These are phyloP conservation scores for Chlorociboria aeruginascens DNA, from an alignment of 495 filamentous ascomycete genomes.

Conservation along the genomic window DNA sequence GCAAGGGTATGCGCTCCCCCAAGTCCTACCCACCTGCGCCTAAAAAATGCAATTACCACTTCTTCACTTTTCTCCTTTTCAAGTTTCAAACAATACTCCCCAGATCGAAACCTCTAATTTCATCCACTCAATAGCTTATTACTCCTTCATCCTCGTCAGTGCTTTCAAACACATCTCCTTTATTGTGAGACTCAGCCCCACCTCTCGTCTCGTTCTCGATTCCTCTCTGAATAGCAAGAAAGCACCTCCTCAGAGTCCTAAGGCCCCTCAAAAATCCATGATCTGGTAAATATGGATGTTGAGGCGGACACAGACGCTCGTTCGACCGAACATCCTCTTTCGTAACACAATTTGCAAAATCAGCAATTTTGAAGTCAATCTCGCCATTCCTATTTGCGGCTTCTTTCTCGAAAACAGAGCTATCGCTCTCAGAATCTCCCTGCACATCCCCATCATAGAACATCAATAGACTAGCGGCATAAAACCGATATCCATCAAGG, in stretches of 20 bases:
- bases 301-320: slow-evolving; percentile 65
- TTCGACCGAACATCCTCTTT: slow-evolving; percentile 56
- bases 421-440: slow-evolving; percentile 32
- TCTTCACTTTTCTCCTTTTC: background rate
- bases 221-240: slow-evolving; percentile 78
- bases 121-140: slow-evolving; percentile 13
- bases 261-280: slow-evolving; percentile 82
- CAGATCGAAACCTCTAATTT: background rate
- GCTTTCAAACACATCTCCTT: background rate
- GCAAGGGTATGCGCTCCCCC: background rate
- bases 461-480: slow-evolving; percentile 87
- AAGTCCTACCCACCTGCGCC: background rate
- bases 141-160: slow-evolving; percentile 11
- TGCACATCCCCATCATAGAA: slow-evolving; percentile 74
- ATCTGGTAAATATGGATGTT: slow-evolving; percentile 69
- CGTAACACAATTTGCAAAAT: slow-evolving; percentile 96
- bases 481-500: slow-evolving; percentile 82
- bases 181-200: background rate
- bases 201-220: slow-evolving; percentile 21
- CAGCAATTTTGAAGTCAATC: slow-evolving; percentile 92
- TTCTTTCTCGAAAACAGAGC: slow-evolving; percentile 39
- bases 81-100: background rate
- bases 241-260: slow-evolving; percentile 68
- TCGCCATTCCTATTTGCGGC: slow-evolving; percentile 28
- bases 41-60: background rate